Conservation (phyloP, 2,329 filamentous ascomycete species). For the Clathrospora elynae region DNA sequence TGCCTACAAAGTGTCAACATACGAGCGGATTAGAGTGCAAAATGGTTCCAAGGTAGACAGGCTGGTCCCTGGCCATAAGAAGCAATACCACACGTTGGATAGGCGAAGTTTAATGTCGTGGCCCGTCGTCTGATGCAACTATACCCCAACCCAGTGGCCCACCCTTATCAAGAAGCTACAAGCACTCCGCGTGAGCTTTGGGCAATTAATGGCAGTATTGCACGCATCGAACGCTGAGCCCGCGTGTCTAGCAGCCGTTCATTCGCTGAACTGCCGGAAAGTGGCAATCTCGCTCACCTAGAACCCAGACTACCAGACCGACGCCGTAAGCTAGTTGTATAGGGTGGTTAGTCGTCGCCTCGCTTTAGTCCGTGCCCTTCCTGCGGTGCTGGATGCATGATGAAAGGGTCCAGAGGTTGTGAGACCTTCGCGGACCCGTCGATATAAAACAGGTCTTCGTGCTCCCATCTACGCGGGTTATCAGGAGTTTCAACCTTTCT, state of each 20-base stretch:
- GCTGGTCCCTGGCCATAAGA: conserved; percentile 3
- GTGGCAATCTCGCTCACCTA: conserved; percentile 27
- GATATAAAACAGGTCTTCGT: conserved; percentile 37
- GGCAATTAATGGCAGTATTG: conserved; percentile 22
- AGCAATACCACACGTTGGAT: conserved; percentile 25
- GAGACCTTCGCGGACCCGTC: conserved; percentile 15
- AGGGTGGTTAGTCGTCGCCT: conserved; percentile 17
- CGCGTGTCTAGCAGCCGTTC: conserved; percentile 15
- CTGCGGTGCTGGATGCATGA: neutral
- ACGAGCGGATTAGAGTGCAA: neutral
- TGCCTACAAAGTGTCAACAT: neutral
- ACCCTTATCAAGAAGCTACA: conserved; percentile 41
- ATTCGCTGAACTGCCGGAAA: conserved; percentile 25
- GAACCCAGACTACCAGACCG: conserved; percentile 17
- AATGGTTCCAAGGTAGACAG: neutral
- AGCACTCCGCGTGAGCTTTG: conserved; percentile 20
- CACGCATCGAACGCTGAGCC: conserved; percentile 20
- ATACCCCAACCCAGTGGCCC: conserved; percentile 17
- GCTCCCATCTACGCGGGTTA: conserved; percentile 17
- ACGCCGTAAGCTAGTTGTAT: conserved; percentile 24
- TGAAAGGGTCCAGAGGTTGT: conserved; percentile 19
- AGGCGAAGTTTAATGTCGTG: conserved; percentile 21
- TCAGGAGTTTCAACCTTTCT: conserved; percentile 24
- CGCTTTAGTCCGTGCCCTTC: conserved; percentile 11
- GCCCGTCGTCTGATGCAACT: conserved; percentile 14